Evolutionary conservation across 139 green algal genomes (phyloP).

Genomic region (Tetradesmus obliquus): DNA sequence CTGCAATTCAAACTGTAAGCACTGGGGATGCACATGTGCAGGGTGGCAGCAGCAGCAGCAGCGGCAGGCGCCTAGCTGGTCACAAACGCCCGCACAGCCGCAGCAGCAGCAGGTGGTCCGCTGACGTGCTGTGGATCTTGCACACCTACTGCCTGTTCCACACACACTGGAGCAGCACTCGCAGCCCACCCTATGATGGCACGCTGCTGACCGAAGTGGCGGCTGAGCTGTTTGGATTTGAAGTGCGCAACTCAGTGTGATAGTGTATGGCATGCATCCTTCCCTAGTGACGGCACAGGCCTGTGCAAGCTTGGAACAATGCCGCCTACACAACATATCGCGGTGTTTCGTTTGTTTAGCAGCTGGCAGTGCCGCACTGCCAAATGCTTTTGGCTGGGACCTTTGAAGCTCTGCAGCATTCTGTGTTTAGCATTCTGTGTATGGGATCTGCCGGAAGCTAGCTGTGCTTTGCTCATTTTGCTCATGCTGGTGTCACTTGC

Average conservation of each 20-base stretch:
- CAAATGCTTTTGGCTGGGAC: too few species aligned
- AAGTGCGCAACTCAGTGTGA: not conserved
- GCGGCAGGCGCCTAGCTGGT: not conserved
- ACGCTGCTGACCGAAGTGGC: slow-evolving; percentile 5
- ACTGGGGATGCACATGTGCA: not conserved
- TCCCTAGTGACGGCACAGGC: too few species aligned
- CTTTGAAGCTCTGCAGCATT: too few species aligned
- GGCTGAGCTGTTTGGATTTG: slow-evolving; percentile 10
- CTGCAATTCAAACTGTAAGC: not conserved
- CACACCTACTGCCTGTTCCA: slow-evolving; percentile 19
- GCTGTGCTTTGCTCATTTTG: too few species aligned
- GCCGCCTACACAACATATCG: too few species aligned
- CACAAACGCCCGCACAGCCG: not conserved
- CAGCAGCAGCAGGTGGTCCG: not conserved
- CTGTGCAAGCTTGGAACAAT: too few species aligned
- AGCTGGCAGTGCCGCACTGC: too few species aligned
- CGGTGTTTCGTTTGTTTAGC: too few species aligned
- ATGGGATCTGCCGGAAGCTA: too few species aligned
- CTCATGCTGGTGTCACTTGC: too few species aligned
- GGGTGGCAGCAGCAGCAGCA: not conserved
- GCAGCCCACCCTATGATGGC: not conserved
- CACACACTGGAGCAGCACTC: not conserved
- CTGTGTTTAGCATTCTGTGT: too few species aligned
- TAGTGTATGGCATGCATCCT: not conserved
- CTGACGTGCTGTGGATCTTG: slow-evolving; percentile 30